These are phyloP conservation scores for Sphaerobolus stellatus DNA, from an alignment of 1,284 basidiomycete genomes.

Conservation along the genomic window DNA sequence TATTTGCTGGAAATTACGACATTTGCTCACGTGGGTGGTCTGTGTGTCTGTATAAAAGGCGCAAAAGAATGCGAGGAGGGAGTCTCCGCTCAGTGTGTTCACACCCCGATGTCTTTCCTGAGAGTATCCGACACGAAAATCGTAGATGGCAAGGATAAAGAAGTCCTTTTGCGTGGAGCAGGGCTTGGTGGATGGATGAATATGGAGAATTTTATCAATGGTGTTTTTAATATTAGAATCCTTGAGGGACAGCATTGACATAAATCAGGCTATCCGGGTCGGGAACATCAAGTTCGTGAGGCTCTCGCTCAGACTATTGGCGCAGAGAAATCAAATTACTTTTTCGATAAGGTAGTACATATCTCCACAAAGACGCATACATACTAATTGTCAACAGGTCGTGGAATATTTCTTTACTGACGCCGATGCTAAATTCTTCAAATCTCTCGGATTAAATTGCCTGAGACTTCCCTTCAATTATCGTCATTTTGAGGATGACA, in stretches of 20 bases:
- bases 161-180: slow-evolving; percentile 23
- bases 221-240: background rate
- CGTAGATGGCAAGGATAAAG: slow-evolving; percentile 17
- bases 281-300: slow-evolving; percentile 33
- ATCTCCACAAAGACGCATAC: background rate
- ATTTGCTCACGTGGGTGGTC: background rate
- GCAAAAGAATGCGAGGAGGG: background rate
- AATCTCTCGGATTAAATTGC: slow-evolving; percentile 35
- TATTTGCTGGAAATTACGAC: background rate
- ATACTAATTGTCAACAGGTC: background rate
- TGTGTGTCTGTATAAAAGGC: background rate
- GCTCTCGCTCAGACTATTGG: slow-evolving; percentile 36
- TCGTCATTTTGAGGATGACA: slow-evolving; percentile 28
- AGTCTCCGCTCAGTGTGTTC: background rate
- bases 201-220: slow-evolving; percentile 23
- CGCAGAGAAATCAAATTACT: slow-evolving; percentile 39
- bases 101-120: slow-evolving; percentile 14
- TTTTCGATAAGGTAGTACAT: slow-evolving; percentile 36
- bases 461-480: slow-evolving; percentile 30
- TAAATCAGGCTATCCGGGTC: slow-evolving; percentile 23
- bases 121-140: slow-evolving; percentile 18
- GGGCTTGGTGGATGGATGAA: slow-evolving; percentile 27
- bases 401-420: slow-evolving; percentile 38
- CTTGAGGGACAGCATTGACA: background rate
- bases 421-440: slow-evolving; percentile 35